Base-by-base conservation (phyloP, 805 yeast genomes). In the Schwanniomyces yamadae region DNA sequence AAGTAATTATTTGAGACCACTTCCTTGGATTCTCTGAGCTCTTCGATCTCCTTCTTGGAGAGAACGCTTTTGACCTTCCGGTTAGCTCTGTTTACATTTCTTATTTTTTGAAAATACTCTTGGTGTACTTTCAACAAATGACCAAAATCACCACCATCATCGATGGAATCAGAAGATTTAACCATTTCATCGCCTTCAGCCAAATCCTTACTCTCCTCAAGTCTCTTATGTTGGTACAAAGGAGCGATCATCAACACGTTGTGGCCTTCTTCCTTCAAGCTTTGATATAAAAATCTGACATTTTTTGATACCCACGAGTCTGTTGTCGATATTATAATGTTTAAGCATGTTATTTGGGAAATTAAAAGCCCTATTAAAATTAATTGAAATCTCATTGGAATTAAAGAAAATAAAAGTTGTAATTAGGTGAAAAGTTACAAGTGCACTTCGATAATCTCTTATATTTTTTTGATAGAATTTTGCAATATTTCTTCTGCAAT, bases 261-360 rank as follows among this genome's bases (percentile, higher is more conserved):
- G 38, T 65, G 71, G 27, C 58, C 57, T 9, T 48, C 50, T 2
- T 51, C 56, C 31, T 48, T 44, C 25, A 66, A 48, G 13, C 54
- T 52, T 12, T 55, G 42, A 38, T 60, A 53, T 23, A 65, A 41
- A 22, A 43, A 46, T 10, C 70, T 45, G 12, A 54, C 42, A 41
- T 63, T 61, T 35, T 58, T 63, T 11, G 63, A 50, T 8, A 61
- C 69, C 71, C 71, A 65, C 5, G 61, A 53, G 40, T 64, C 69
- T 3, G 63, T 50, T 18, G 61, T 45, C 5, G 67, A 44, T 17
- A 65, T 25, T 14, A 64, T 38, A 15, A 64, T 57, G 31, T 62
- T 59, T 33, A 63, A 19, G 16, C 23, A 18, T 4, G 13, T 4
- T 3, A 16, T 19, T 11, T n/a, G 31, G 5, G 31, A 28, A 7